Base-by-base conservation (phyloP, 202 grass and related monocot species). In the Setaria italica region DNA sequence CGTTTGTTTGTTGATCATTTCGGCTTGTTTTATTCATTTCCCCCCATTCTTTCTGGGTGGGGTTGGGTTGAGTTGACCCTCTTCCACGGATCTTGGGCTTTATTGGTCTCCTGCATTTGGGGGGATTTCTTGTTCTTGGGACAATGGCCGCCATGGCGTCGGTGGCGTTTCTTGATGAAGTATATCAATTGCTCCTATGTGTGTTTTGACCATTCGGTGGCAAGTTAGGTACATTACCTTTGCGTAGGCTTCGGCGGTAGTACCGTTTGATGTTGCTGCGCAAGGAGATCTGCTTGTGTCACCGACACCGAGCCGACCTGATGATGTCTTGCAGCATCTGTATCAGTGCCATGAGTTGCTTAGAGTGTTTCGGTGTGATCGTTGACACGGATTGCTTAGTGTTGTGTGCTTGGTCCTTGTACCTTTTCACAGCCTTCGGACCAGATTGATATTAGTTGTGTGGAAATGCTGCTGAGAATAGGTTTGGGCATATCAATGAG, bases 271-370 rank as follows among this genome's bases (percentile, higher is more conserved):
- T 58, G 48, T 11, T 53, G 69, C 43, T 4, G 50, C 16, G 16
- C 54, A 32, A 9, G 77, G 78, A 89, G 82, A 89, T 89, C 87
- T 80, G 64, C 43, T 13, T 76, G 5, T 74, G 82, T 45, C 77
- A 65, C 57, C 58, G 77, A 66, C 77, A 80, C 70, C 42, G 51
- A 59, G 43, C 81, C 1, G 30, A n/a, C 55, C 71, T 37, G 71
- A 47, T 72, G 81, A 67, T 49, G 42, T 10, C 53, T n/a, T 73
- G 67, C 63, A 30, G 67, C 32, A 47, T 35, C 56, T 70, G 54
- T 79, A 63, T 25, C 4, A 51, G 5, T 12, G 33, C 43, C 7
- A 25, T 47, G 39, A 25, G 19, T 29, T 78, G 74, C 3, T 34
- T 70, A 20, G 53, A 81, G 35, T 21, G 53, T 13, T 34, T 19